Base-by-base conservation (phyloP, 2,329 filamentous ascomycete genomes). In the Septoria petroselini region DNA sequence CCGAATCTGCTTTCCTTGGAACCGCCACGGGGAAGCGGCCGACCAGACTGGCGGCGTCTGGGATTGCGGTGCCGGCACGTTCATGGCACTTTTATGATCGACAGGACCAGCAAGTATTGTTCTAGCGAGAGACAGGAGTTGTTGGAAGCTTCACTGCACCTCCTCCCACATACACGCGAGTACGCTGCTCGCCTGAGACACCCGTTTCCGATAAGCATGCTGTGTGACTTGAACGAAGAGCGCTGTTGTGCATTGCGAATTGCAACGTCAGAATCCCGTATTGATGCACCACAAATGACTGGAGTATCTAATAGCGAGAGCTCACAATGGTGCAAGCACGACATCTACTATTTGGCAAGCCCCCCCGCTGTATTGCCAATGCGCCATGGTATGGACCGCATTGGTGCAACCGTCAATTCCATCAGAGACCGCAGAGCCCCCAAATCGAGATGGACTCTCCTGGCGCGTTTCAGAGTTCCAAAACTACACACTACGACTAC, bases 51-150 rank as follows among this genome's bases (percentile, higher is more conserved):
- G 23, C 33, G 38, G 45, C 35, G 45, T 27, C 25, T 19, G 14
- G 8, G 15, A 12, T 47, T 19, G 43, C 43, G 34, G 23, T 31
- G 34, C 34, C 43, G 43, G 34, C 35, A 33, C 34, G 9, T 38
- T n/a, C 18, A 29, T 46, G 42, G 31, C 41, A 44, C 30, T 44
- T n/a, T n/a, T 48, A 41, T 48, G 45, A 48, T 48, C 45, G 45
- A 41, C 45, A 48, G 45, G 45, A 41, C 38, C 45, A 29, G 29
- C n/a, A n/a, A n/a, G n/a, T n/a, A n/a, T n/a, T n/a, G n/a, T n/a
- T n/a, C n/a, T 34, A 19, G 31, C 38, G 21, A 21, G 42, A n/a
- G 34, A 15, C 33, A 17, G 34, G 14, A 18, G 18, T 15, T 37
- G 7, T 15, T 37, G 34, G 34, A 6, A 27, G 11, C 8, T 23